Base-by-base conservation (phyloP, 2,329 filamentous ascomycete genomes). In the Chaetomium sp. region DNA sequence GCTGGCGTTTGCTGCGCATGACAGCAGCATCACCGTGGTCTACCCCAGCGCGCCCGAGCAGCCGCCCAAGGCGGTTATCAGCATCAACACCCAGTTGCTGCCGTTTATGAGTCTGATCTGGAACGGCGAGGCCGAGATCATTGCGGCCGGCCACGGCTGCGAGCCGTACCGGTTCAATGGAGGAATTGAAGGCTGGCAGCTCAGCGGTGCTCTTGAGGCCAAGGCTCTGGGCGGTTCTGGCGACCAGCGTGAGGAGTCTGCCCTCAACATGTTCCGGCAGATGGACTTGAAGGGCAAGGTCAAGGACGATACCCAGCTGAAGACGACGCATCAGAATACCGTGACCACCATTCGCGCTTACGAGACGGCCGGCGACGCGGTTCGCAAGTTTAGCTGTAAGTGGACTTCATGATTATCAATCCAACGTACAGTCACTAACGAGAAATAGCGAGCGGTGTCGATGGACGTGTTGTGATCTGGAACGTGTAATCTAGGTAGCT, bases 271-370 rank as follows among this genome's bases (percentile, higher is more conserved):
- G 90, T 99, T 99, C 76, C 84, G 85, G 67, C 91, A 96, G 76
- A 97, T 99, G 94, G 94, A 99, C 72, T 79, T 99, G 62, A 96
- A 94, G 79, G 94, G 94, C 60, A 95, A 95, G 74, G 77, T 79
- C 54, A 89, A 89, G 69, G 91, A 95, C 67, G 91, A 97, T 70
- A 96, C 91, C 4, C 89, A 95, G 75, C 79, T 99, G 64, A 94
- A 90, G 75, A 97, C 94, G 9, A 84, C 94, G 47, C 94, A 99
- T 73, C 94, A 99, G 71, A 99, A 99, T 74, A 96, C 91, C 33
- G 89, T 99, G 68, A 90, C 83, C 67, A 96, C 85, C 2, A 77
- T 99, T 50, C 83, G 94, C 44, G 79, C 83, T 19, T 96, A 87
- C 69, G 83, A 91, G 66, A 80, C 80, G 54, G 76, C 77, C 43